Conservation (phyloP, 768 basidiomycete genomes). For the Epithele typhae region DNA sequence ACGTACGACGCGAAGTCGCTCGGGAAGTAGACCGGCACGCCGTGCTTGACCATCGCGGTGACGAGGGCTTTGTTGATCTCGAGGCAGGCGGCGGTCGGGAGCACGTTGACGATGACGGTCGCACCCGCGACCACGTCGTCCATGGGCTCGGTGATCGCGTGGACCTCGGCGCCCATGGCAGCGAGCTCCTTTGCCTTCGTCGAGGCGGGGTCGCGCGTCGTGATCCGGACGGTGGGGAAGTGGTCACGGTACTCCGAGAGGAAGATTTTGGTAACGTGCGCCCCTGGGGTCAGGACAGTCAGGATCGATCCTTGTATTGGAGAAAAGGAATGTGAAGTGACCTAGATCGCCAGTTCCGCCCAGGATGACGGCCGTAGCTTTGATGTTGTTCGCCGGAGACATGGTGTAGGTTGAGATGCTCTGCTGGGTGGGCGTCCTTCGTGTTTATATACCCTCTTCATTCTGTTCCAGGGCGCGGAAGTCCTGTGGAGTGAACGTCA, state of each 20-base stretch:
- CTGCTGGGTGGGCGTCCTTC: no score
- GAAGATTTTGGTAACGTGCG: background rate
- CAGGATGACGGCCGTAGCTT: no score
- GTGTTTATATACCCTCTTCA: no score
- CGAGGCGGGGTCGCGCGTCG: background rate
- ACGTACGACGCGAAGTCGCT: constrained; percentile 17
- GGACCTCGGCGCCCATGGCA: background rate
- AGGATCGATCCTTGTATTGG: no score
- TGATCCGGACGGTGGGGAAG: background rate
- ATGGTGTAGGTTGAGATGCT: no score
- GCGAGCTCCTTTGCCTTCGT: constrained; percentile 1
- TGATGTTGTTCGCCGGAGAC: no score
- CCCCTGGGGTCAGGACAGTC: no score
- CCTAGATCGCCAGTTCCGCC: no score
- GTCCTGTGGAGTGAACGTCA: no score
- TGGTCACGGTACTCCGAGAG: background rate
- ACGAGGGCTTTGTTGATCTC: constrained; percentile 1
- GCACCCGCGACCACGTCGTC: background rate
- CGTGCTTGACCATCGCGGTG: constrained; percentile 5
- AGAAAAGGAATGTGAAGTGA: no score
- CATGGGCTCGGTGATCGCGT: background rate
- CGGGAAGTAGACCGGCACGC: constrained; percentile 19
- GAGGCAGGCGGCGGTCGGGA: background rate
- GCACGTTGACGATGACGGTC: constrained; percentile 9
- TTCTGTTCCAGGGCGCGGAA: no score